Evolutionary conservation across 495 filamentous ascomycete genomes (phyloP).

Genomic region (Penicillium bialowiezense): DNA sequence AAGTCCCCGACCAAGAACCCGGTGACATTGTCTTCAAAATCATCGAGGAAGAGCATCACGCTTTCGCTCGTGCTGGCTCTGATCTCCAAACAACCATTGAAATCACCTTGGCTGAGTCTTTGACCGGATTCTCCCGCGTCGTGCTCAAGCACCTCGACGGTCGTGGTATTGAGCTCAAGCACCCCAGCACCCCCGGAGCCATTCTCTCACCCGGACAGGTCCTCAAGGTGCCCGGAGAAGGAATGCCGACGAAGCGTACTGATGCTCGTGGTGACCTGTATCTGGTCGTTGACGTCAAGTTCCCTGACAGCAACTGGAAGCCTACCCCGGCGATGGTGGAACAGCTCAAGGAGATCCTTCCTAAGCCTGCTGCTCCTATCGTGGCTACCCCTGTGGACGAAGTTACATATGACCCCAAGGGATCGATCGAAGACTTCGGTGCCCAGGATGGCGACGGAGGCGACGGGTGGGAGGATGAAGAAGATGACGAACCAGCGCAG

Average conservation of each 20-base stretch:
- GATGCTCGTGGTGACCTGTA: constrained; percentile 86
- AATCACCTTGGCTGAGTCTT: constrained; percentile 77
- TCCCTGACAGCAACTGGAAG: constrained; percentile 83
- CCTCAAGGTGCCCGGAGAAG: constrained; percentile 81
- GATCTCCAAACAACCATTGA: constrained; percentile 79
- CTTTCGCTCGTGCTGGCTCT: constrained; percentile 75
- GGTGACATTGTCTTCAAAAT: constrained; percentile 91
- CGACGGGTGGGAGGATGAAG: constrained; percentile 80
- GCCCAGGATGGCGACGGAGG: constrained; percentile 67
- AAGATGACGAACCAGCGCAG: constrained; percentile 65
- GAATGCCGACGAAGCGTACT: constrained; percentile 87
- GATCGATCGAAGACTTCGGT: constrained; percentile 74
- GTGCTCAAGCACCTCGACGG: constrained; percentile 93
- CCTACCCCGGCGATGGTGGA: constrained; percentile 63
- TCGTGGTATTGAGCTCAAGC: constrained; percentile 77
- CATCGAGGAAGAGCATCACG: constrained; percentile 73
- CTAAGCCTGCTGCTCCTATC: constrained; percentile 58
- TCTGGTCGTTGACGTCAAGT: constrained; percentile 79
- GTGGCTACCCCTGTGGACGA: constrained; percentile 75
- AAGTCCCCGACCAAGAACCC: constrained; percentile 84
- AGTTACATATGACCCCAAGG: constrained; percentile 78
- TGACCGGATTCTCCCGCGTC: constrained; percentile 86
- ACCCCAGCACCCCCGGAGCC: constrained; percentile 65
- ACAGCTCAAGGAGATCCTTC: constrained; percentile 70
- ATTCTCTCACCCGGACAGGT: constrained; percentile 77